Conservation (phyloP, 768 basidiomycete genomes). For the Hericium rajendrae region DNA sequence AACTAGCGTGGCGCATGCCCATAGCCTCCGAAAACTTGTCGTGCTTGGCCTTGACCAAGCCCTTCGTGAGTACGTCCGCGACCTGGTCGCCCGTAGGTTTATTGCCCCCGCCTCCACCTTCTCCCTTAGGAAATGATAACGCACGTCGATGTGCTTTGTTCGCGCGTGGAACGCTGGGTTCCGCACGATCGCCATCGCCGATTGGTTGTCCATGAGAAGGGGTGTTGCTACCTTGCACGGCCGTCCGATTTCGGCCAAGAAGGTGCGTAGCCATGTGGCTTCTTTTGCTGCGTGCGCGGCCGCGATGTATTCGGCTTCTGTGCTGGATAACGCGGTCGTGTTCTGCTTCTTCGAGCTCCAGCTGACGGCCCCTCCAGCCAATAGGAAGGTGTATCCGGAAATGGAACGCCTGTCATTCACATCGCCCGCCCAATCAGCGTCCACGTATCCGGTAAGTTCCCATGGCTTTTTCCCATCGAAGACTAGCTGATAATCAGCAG, state of each 20-base stretch:
- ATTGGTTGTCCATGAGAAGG: constrained; percentile 28
- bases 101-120: not conserved
- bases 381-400: constrained; percentile 27
- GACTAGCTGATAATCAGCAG: not conserved
- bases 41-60: not conserved
- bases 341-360: constrained; percentile 31
- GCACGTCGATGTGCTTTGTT: constrained; percentile 27
- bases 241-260: constrained; percentile 13
- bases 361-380: constrained; percentile 25
- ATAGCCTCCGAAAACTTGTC: not conserved
- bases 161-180: constrained; percentile 22
- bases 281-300: constrained; percentile 23
- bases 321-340: constrained; percentile 29
- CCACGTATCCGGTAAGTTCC: constrained; percentile 9
- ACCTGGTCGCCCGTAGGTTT: not conserved
- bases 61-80: not conserved
- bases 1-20: not conserved
- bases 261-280: constrained; percentile 22
- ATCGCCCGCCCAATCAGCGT: constrained; percentile 18
- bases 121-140: not conserved
- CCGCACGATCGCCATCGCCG: constrained; percentile 22
- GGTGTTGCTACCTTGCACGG: constrained; percentile 10
- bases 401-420: constrained; percentile 22
- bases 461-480: not conserved
- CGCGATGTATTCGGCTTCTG: constrained; percentile 33